A percentile compares a stretch with the other conserved stretches of the same genome.
These are phyloP conservation scores for Fusarium succisae DNA, from an alignment of 2,329 filamentous ascomycete genomes.

Conservation along the genomic window DNA sequence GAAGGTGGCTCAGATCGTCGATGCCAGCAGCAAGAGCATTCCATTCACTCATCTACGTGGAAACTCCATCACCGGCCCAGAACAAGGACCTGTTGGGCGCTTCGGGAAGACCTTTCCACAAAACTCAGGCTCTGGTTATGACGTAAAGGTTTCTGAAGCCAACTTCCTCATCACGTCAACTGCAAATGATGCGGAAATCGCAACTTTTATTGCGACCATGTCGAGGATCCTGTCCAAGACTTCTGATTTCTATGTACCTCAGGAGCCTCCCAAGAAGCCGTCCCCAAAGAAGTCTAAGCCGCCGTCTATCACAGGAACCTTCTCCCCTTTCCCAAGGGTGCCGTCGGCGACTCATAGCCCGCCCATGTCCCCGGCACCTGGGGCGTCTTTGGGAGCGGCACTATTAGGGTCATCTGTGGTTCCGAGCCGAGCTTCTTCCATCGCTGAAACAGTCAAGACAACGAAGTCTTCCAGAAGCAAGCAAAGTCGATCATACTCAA, in stretches of 20 bases:
- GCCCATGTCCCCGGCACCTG: slow-evolving; percentile 30
- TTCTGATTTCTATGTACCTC: slow-evolving; percentile 56
- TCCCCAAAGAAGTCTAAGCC: slow-evolving; percentile 38
- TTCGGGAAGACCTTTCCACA: slow-evolving; percentile 33
- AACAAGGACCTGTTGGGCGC: slow-evolving; percentile 35
- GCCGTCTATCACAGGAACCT: slow-evolving; percentile 42
- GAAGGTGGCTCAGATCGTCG: slow-evolving; percentile 67
- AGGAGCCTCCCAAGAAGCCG: slow-evolving; percentile 42
- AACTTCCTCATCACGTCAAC: slow-evolving; percentile 66
- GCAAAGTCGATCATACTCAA: slow-evolving; percentile 43
- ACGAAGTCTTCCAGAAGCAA: slow-evolving; percentile 45
- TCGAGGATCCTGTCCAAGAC: slow-evolving; percentile 52
- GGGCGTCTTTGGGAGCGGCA: slow-evolving; percentile 9
- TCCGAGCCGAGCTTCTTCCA: slow-evolving; percentile 44
- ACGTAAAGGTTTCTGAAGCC: slow-evolving; percentile 57
- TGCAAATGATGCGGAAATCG: slow-evolving; percentile 63
- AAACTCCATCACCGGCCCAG: slow-evolving; percentile 41
- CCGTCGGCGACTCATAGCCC: slow-evolving; percentile 35
- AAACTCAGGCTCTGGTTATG: slow-evolving; percentile 41
- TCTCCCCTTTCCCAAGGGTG: slow-evolving; percentile 46
- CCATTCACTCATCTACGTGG: slow-evolving; percentile 54
- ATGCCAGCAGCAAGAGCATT: slow-evolving; percentile 51
- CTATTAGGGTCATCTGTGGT: slow-evolving; percentile 18
- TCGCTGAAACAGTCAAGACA: slow-evolving; percentile 46
- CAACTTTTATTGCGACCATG: slow-evolving; percentile 62